Percentiles rank a stretch among this genome's conserved stretches.
Evolutionary conservation across 768 basidiomycete genomes (phyloP).

Genomic region (Exsudoporus frostii): DNA sequence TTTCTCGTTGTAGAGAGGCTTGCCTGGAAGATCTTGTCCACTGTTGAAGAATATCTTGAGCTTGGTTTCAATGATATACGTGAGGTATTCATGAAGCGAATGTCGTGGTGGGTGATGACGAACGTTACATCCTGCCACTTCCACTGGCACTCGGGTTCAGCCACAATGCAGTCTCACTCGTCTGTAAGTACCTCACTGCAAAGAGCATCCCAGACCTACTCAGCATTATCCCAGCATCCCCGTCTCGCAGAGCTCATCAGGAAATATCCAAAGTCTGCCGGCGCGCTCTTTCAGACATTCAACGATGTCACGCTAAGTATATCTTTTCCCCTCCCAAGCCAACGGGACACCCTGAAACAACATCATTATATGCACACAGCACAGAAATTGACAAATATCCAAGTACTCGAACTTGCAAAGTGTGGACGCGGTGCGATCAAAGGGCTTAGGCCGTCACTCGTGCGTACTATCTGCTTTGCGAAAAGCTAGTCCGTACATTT

Average conservation of each 20-base stretch:
- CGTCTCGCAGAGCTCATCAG: constrained; percentile 44
- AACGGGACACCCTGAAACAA: neutral
- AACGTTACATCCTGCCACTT: neutral
- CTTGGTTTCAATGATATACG: constrained; percentile 26
- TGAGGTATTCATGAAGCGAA: constrained; percentile 15
- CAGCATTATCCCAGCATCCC: constrained; percentile 37
- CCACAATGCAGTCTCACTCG: constrained; percentile 24
- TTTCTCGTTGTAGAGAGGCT: neutral
- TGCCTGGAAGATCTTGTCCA: constrained; percentile 49
- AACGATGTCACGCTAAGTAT: constrained; percentile 68
- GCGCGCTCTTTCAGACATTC: constrained; percentile 69
- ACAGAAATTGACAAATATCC: constrained; percentile 68
- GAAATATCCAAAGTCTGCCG: constrained; percentile 62
- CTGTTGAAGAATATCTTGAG: constrained; percentile 47
- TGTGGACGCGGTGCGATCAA: constrained; percentile 57
- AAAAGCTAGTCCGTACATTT: neutral
- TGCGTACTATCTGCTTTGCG: constrained; percentile 23
- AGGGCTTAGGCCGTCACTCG: constrained; percentile 54
- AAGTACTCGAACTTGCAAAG: constrained; percentile 55
- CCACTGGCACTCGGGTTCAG: neutral
- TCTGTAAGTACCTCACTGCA: constrained; percentile 15
- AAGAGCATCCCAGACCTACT: neutral
- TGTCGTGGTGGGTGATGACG: neutral
- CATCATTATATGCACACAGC: constrained; percentile 38
- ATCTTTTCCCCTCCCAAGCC: constrained; percentile 3